These are phyloP conservation scores for Biancaea sappan DNA, from an alignment of 306 rosid species.

Conservation along the genomic window DNA sequence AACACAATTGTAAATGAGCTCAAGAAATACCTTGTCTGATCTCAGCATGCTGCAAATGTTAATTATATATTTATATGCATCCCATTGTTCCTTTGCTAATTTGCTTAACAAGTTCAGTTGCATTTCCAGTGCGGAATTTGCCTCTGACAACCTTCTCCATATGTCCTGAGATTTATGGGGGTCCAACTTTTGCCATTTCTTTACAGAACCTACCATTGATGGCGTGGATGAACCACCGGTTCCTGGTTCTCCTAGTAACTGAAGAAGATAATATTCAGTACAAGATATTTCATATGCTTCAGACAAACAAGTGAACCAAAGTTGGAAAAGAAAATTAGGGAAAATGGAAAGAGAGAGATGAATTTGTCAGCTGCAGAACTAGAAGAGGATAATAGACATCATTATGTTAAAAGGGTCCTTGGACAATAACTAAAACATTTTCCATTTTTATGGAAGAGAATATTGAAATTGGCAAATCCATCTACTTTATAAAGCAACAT, in stretches of 20 bases:
- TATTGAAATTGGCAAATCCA: neutral
- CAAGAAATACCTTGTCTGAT: slow-evolving; percentile 67
- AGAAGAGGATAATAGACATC: neutral
- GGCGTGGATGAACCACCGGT: slow-evolving; percentile 96
- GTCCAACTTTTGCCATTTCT: slow-evolving; percentile 92
- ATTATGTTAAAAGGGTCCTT: neutral
- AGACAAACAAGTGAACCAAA: neutral
- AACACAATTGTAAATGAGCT: slow-evolving; percentile 26
- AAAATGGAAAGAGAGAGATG: neutral
- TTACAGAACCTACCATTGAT: slow-evolving; percentile 97
- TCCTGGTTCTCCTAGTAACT: slow-evolving; percentile 99
- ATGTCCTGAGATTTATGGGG: slow-evolving; percentile 70
- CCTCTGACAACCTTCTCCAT: slow-evolving; percentile 87
- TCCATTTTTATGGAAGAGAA: neutral
- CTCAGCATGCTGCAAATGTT: slow-evolving; percentile 65
- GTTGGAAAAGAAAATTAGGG: neutral
- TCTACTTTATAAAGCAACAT: slow-evolving; percentile 9
- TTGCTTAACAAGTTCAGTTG: slow-evolving; percentile 64
- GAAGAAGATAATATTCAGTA: slow-evolving; percentile 37
- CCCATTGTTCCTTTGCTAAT: slow-evolving; percentile 83
- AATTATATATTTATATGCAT: slow-evolving; percentile 67
- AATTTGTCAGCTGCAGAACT: neutral
- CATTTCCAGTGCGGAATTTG: slow-evolving; percentile 73
- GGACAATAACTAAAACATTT: neutral
- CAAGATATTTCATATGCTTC: slow-evolving; percentile 20